Evolutionary conservation across 306 rosid species (phyloP).

Genomic region (Vigna unguiculata): DNA sequence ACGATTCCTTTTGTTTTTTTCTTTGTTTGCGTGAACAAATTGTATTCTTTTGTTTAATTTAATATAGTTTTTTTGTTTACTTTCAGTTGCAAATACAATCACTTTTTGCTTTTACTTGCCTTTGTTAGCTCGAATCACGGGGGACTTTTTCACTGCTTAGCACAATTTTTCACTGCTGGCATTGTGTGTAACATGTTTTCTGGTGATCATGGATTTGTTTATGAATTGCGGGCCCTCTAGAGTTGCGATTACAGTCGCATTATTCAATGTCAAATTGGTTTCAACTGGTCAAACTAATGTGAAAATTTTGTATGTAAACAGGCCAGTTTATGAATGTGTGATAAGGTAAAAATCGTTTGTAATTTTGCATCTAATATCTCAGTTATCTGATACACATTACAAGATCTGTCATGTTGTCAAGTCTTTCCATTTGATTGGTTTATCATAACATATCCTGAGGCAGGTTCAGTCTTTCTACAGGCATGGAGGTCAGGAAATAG

Average conservation of each 20-base stretch:
- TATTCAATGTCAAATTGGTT: background rate
- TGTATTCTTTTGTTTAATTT: slow-evolving; percentile 44
- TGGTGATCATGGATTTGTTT: background rate
- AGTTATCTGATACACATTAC: slow-evolving; percentile 28
- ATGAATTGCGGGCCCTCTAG: too few species aligned
- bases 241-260: too few species aligned
- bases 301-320: too few species aligned
- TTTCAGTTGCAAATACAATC: slow-evolving; percentile 15
- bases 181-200: background rate
- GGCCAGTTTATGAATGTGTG: slow-evolving; percentile 15
- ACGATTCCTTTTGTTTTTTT: background rate
- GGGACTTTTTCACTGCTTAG: background rate
- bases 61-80: background rate
- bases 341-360: slow-evolving; percentile 31
- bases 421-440: slow-evolving; percentile 75
- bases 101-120: background rate
- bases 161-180: background rate
- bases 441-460: slow-evolving; percentile 93
- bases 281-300: too few species aligned
- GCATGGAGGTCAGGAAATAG: slow-evolving; percentile 87
- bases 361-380: slow-evolving; percentile 9
- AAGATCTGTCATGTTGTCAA: background rate
- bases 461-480: slow-evolving; percentile 87
- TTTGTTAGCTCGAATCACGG: background rate
- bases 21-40: background rate